Evolutionary conservation across 148 eudicot genomes (phyloP).

Genomic region (Rhododendron griersonianum): DNA sequence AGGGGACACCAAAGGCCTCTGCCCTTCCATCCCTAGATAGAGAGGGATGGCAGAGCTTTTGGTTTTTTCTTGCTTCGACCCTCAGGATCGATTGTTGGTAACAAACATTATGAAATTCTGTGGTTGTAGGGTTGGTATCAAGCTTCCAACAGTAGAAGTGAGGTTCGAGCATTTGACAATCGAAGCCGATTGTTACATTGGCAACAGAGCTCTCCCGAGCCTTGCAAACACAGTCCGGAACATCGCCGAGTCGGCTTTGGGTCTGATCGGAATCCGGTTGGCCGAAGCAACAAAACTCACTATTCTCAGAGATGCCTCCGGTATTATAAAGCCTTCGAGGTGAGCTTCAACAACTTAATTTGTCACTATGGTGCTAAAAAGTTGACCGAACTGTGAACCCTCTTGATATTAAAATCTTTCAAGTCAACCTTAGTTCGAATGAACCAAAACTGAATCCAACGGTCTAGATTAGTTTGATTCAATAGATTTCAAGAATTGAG

Average conservation of each 20-base stretch:
- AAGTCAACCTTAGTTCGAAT: neutral
- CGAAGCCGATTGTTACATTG: constrained; percentile 77
- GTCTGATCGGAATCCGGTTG: constrained; percentile 48
- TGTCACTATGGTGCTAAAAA: neutral
- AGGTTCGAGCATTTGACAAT: constrained; percentile 64
- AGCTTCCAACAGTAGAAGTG: constrained; percentile 79
- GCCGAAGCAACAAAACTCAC: constrained; percentile 70
- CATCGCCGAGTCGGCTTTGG: constrained; percentile 43
- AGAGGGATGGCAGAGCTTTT: neutral
- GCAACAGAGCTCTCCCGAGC: constrained; percentile 85
- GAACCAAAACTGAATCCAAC: neutral
- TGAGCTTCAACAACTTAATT: neutral
- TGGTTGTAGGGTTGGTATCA: constrained; percentile 74
- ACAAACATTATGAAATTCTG: neutral
- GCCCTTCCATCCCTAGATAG: no score
- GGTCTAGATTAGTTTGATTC: neutral
- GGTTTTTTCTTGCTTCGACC: neutral
- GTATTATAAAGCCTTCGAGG: constrained; percentile 87
- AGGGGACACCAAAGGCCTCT: neutral
- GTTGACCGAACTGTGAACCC: no score
- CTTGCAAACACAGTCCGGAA: constrained; percentile 68
- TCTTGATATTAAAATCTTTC: no score
- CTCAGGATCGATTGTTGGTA: neutral
- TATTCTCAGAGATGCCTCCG: constrained; percentile 74
- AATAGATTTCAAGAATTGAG: neutral